Conservation (phyloP, 2,329 filamentous ascomycete species). For the Cytospora mali region DNA sequence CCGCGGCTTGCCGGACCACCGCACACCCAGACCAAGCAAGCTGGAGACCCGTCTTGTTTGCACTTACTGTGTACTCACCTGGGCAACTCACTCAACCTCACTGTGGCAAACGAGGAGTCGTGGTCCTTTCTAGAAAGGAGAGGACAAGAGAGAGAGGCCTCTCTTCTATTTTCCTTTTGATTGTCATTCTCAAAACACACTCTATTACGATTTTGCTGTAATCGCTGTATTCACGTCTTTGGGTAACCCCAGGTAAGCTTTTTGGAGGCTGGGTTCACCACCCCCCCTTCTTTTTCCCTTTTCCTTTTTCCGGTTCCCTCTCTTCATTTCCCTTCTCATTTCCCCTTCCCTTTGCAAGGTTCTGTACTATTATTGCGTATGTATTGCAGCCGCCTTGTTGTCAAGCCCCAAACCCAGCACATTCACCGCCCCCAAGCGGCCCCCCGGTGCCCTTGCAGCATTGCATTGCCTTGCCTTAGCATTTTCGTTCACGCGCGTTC, state of each 20-base stretch:
- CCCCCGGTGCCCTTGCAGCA: constrained; percentile 35
- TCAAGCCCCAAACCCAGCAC: not conserved
- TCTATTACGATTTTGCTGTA: not conserved
- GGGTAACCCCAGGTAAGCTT: not conserved
- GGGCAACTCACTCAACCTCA: too few relatives aligned
- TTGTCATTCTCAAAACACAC: not conserved
- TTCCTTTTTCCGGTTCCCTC: not conserved
- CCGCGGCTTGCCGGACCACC: constrained; percentile 2
- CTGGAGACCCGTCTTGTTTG: not conserved
- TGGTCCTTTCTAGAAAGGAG: constrained; percentile 16
- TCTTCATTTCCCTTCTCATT: not conserved
- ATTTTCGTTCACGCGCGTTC: constrained; percentile 13
- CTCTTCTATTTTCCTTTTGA: not conserved
- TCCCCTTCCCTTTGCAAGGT: not conserved
- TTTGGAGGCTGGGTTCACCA: constrained; percentile 2
- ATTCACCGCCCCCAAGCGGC: constrained; percentile 17
- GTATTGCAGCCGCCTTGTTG: not conserved
- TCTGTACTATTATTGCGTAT: too few relatives aligned
- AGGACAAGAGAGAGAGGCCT: constrained; percentile 1
- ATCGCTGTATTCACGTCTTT: not conserved
- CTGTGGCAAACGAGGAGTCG: constrained; percentile 1
- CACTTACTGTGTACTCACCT: too few relatives aligned
- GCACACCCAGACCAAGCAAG: constrained; percentile 7
- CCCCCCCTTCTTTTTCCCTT: not conserved
- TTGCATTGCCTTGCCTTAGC: constrained; percentile 30